Conservation (phyloP, 2,329 filamentous ascomycete species). For the Coniochaeta sp. region DNA sequence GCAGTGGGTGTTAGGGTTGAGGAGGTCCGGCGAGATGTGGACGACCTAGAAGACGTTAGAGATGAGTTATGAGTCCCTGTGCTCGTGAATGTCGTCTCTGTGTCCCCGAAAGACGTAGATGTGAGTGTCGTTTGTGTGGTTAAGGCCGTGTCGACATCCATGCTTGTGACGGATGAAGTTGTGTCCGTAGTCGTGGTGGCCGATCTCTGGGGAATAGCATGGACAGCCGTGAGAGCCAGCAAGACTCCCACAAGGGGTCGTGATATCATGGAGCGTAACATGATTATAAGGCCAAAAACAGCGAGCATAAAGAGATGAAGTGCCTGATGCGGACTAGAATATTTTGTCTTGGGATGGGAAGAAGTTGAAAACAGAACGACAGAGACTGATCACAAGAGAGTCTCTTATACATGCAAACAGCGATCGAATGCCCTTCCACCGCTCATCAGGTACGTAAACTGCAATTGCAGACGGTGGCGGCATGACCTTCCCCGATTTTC, state of each 20-base stretch:
- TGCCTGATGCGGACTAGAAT: not conserved
- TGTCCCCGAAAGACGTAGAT: not conserved
- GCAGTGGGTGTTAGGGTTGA: constrained; percentile 10
- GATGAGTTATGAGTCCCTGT: not conserved
- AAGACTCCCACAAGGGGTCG: not conserved
- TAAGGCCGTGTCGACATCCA: not conserved
- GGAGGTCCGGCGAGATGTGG: constrained; percentile 12
- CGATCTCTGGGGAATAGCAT: not conserved
- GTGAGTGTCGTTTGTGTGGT: not conserved
- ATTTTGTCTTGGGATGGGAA: not conserved
- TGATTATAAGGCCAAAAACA: not conserved
- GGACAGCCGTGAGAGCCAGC: not conserved
- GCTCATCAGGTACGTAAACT: not conserved
- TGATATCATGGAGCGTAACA: not conserved
- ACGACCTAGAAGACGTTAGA: not conserved
- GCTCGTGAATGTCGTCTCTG: not conserved
- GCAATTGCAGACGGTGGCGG: not conserved
- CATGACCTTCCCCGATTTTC: not conserved
- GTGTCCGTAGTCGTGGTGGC: not conserved
- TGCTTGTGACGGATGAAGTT: not conserved
- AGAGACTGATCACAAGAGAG: not conserved
- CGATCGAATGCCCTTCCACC: not conserved
- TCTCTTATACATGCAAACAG: not conserved
- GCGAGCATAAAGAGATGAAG: not conserved
- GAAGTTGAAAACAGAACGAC: not conserved